phyloP scores from a whole-genome alignment of 192 early-diverging fungal species.

The Phycomyces nitens region DNA sequence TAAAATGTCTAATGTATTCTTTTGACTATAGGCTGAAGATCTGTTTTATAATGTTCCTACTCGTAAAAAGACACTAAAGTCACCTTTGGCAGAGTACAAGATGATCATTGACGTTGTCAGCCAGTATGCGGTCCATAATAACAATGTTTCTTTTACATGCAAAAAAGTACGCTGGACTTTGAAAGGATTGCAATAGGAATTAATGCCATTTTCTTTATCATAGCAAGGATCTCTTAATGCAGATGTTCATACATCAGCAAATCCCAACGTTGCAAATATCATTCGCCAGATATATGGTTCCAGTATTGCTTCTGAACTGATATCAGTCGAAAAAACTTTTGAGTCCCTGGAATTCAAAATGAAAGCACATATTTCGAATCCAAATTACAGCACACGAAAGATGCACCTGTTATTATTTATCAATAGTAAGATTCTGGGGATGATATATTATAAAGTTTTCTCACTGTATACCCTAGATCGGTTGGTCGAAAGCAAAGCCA shows the following conservation, averaged over 20 bases:
- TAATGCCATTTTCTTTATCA: no score
- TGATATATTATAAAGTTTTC: neutral
- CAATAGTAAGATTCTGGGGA: conserved; percentile 73
- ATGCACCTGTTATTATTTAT: conserved; percentile 90
- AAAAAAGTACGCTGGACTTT: conserved; percentile 85
- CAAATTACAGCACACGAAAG: conserved; percentile 85
- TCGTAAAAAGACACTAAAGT: conserved; percentile 81
- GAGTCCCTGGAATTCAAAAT: conserved; percentile 54
- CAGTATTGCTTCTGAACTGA: conserved; percentile 72
- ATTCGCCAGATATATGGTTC: conserved; percentile 85
- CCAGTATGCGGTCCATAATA: conserved; percentile 92
- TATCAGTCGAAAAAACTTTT: conserved; percentile 56
- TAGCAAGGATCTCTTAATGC: conserved; percentile 65
- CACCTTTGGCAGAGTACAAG: conserved; percentile 84
- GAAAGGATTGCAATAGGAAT: no score
- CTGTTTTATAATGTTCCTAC: conserved; percentile 93
- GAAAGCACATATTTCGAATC: conserved; percentile 83
- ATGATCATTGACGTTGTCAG: conserved; percentile 86
- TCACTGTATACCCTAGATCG: conserved; percentile 52
- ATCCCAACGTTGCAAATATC: conserved; percentile 63
- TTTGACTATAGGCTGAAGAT: conserved; percentile 88
- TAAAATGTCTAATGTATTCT: no score
- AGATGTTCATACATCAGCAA: conserved; percentile 72
- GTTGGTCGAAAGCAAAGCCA: conserved; percentile 74
- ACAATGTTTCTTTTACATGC: conserved; percentile 80